Percentiles rank a stretch among this genome's conserved stretches.
Evolutionary conservation across 345 rosid genomes (phyloP).

Genomic region (Chamaenerion angustifolium): DNA sequence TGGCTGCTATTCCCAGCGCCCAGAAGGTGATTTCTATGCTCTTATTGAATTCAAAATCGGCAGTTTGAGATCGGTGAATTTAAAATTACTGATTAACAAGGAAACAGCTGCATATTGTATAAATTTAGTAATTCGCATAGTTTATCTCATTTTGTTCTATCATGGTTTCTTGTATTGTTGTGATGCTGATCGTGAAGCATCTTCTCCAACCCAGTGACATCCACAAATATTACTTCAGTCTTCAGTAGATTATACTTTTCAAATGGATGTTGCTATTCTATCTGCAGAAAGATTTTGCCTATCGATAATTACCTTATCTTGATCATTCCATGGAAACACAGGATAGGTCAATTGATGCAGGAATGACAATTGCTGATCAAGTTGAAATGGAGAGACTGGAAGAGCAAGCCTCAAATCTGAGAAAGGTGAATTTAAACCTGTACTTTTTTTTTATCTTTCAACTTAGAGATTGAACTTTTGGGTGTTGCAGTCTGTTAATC

Average conservation of each 20-base stretch:
- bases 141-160: too few species aligned
- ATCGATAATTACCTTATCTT: neutral
- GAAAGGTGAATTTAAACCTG: conserved; percentile 32
- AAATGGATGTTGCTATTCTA: too few species aligned
- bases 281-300: too few species aligned
- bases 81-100: too few species aligned
- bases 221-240: too few species aligned
- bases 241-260: too few species aligned
- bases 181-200: too few species aligned
- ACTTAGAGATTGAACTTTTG: neutral
- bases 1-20: conserved; percentile 63
- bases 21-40: conserved; percentile 36
- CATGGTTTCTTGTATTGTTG: too few species aligned
- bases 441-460: conserved; percentile 1
- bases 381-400: conserved; percentile 59
- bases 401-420: conserved; percentile 47
- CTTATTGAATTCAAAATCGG: neutral
- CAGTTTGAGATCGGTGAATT: too few species aligned
- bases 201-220: too few species aligned
- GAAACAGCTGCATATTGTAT: too few species aligned
- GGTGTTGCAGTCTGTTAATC: neutral
- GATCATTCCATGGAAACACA: conserved; percentile 8
- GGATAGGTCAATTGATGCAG: conserved; percentile 49
- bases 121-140: too few species aligned
- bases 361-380: conserved; percentile 32